Conservation (phyloP, 2,329 filamentous ascomycete species). For the Colletotrichum graminicola region DNA sequence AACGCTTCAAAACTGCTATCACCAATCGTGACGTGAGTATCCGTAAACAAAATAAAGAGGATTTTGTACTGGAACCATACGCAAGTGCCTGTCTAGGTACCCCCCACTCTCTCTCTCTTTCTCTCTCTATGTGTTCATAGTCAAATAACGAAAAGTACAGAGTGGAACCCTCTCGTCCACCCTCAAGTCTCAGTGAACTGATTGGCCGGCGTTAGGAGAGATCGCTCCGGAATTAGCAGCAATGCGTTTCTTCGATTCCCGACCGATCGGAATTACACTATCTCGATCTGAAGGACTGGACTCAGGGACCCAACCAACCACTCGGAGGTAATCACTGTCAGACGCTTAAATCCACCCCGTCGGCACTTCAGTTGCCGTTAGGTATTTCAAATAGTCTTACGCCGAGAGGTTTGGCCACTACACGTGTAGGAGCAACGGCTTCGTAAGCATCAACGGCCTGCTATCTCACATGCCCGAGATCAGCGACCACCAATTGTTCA, state of each 20-base stretch:
- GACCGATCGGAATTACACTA: constrained; percentile 24
- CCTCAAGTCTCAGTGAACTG: neutral
- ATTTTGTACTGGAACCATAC: neutral
- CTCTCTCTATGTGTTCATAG: neutral
- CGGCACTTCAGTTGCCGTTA: neutral
- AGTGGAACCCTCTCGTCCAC: neutral
- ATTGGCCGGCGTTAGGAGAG: constrained; percentile 14
- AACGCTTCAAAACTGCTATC: constrained; percentile 1
- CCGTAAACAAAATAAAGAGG: neutral
- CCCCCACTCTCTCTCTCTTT: neutral
- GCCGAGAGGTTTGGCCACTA: neutral
- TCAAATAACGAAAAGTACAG: neutral
- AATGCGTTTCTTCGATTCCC: constrained; percentile 21
- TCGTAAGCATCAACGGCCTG: neutral
- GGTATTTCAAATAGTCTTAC: neutral
- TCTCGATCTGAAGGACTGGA: constrained; percentile 3
- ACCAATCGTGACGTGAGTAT: neutral
- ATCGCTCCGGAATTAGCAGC: constrained; percentile 27
- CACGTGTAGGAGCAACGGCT: neutral
- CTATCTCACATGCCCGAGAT: neutral
- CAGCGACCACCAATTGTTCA: neutral
- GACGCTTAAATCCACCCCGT: neutral
- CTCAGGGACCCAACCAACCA: neutral
- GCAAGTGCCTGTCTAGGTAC: neutral
- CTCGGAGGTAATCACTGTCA: neutral